These are phyloP conservation scores for Deakozyma indianensis DNA, from an alignment of 805 yeast species.

Conservation along the genomic window DNA sequence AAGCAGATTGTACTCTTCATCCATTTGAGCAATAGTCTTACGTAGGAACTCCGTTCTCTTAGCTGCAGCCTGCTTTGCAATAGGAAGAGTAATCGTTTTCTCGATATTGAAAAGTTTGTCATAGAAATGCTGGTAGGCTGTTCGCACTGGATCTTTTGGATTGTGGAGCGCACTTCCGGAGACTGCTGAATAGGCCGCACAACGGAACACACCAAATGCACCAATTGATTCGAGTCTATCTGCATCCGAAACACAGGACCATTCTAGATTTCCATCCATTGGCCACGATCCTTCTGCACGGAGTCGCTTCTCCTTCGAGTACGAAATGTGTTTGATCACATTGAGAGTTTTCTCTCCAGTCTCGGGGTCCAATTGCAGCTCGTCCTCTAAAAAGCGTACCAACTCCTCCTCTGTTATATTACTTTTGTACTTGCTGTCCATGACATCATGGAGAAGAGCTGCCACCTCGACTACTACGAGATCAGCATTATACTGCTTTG, in stretches of 20 bases:
- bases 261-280: constrained; percentile 7
- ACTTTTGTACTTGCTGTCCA: constrained; percentile 19
- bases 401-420: constrained; percentile 5
- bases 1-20: background rate
- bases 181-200: constrained; percentile 20
- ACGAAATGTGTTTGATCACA: constrained; percentile 17
- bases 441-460: constrained; percentile 21
- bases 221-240: constrained; percentile 29
- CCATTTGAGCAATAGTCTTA: background rate
- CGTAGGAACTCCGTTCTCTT: background rate
- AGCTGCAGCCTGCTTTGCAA: constrained; percentile 11
- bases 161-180: constrained; percentile 15
- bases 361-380: constrained; percentile 4
- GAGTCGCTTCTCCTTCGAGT: constrained; percentile 14
- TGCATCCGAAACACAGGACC: constrained; percentile 26
- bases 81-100: constrained; percentile 16
- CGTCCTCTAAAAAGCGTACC: background rate
- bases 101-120: constrained; percentile 20
- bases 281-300: constrained; percentile 13
- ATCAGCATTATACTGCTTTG: constrained; percentile 11
- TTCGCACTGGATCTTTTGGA: constrained; percentile 6
- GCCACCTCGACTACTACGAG: constrained; percentile 17
- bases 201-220: constrained; percentile 22
- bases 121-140: constrained; percentile 18
- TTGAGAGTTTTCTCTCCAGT: constrained; percentile 10